Percentiles rank a stretch among this genome's conserved stretches.
phyloP scores from a whole-genome alignment of 2,329 filamentous ascomycete species.

The Balansia obtecta region DNA sequence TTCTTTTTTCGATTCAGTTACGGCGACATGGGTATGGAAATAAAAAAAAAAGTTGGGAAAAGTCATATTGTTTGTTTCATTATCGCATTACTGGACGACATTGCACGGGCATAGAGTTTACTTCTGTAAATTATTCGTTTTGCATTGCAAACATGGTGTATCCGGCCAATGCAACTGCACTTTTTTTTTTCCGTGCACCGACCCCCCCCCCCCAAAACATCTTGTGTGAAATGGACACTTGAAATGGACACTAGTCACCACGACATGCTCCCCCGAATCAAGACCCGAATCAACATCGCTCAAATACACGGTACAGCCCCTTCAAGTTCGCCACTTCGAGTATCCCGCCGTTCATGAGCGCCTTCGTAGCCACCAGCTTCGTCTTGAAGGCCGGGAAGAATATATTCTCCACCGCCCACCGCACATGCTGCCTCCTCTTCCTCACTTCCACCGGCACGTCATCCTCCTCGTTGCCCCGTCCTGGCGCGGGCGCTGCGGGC shows the following conservation, averaged over 20 bases:
- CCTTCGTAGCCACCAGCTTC: conserved; percentile 68
- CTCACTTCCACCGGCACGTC: conserved; percentile 35
- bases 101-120: no score
- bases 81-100: background rate
- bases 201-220: background rate
- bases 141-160: background rate
- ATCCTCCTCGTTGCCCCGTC: conserved; percentile 22
- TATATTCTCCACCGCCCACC: conserved; percentile 65
- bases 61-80: background rate
- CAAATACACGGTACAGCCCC: conserved; percentile 87
- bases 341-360: conserved; percentile 59
- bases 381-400: conserved; percentile 84
- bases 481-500: conserved; percentile 35
- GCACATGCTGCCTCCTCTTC: conserved; percentile 55
- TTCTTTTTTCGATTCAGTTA: background rate
- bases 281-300: conserved; percentile 60
- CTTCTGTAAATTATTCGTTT: no score
- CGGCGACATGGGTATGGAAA: no score
- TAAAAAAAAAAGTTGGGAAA: no score
- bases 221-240: background rate
- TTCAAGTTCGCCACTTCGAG: conserved; percentile 87
- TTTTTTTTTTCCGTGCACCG: no score
- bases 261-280: background rate
- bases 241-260: background rate
- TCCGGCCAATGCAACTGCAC: no score